Percentiles rank a stretch among this genome's conserved stretches.
Conservation (phyloP, 192 early-diverging fungal species). For the Backusella mclennaniae region DNA sequence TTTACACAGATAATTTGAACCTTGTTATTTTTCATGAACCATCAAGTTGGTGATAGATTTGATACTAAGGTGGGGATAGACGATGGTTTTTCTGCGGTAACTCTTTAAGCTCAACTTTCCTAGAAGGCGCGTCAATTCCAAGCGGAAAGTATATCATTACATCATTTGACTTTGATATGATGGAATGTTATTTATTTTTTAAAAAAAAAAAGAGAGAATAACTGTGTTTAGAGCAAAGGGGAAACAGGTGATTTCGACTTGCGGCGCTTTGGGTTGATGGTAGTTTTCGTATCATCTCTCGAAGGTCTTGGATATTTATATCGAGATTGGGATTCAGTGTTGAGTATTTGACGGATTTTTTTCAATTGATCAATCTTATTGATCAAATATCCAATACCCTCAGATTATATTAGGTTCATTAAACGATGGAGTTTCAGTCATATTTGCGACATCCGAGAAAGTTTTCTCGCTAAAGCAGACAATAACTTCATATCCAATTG, state of each 20-base stretch:
- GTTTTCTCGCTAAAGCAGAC: background rate
- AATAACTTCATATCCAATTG: constrained; percentile 6
- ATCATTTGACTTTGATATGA: background rate
- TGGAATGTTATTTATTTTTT: constrained; percentile 1
- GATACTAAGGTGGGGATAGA: background rate
- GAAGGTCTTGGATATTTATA: background rate
- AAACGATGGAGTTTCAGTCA: background rate
- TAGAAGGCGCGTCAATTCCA: too few species aligned
- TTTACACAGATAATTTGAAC: background rate
- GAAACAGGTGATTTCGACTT: background rate
- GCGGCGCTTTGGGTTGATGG: background rate
- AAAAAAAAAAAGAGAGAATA: constrained; percentile 2
- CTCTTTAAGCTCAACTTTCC: background rate
- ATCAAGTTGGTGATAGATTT: background rate
- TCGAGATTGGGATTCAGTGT: background rate
- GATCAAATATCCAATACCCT: background rate
- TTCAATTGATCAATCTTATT: constrained; percentile 9
- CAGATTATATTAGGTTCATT: constrained; percentile 3
- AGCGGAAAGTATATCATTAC: background rate
- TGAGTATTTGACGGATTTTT: background rate
- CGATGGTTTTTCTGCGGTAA: background rate
- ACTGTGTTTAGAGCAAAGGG: background rate
- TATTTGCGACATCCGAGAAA: background rate
- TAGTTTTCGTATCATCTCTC: background rate
- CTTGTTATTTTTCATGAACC: background rate